Evolutionary conservation across 1,139 yeast species (phyloP), one percentile per base, ranked within the genome.

Genomic region (Diutina rugosa): DNA sequence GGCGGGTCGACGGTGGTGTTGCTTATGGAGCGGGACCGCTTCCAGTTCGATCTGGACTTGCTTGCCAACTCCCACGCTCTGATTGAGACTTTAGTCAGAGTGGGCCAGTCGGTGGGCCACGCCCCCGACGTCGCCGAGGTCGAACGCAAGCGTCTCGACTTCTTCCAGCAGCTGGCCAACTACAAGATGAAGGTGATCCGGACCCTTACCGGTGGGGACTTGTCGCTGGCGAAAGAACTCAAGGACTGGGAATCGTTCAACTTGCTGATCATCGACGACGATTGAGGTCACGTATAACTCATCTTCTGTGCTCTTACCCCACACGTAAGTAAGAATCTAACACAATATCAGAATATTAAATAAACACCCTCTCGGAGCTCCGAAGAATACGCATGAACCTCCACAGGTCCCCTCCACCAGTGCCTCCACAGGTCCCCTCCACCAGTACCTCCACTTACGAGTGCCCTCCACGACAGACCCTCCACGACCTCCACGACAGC

Each of bases 21-120:
- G 1, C 67, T 93, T 10, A 68, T 76, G 60, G 73, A 74, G 55
- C 67, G 66, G 56, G 61, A 62, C 21, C 61, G 63, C 38, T 72
- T 76, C 57, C 65, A 64, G 48, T 87, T 91, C 67, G 99, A 93
- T 68, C 71, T 82, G 1, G 98, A 93, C 67, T 68, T 93, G 47
- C 65, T 79, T 4, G 71, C 77, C 46, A 93, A 91, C 67, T 87
- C 97, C 0, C 70, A 69, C 32, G 78, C 81, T 26, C 79, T 85
- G 21, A 77, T 89, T 30, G 99, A 93, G 65, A 91, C 98, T 0
- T 73, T 91, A 59, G 84, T 90, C 0, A 72, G 89, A 57, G 96
- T 91, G 1, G 99, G 98, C 0, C 93, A 89, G 84, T 87, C 96
- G 54, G 80, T 91, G 47, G 98, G 97, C 0, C 97, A 91, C 67